Evolutionary conservation across 1,139 yeast genomes (phyloP).

Genomic region (Debaryomyces sp.): DNA sequence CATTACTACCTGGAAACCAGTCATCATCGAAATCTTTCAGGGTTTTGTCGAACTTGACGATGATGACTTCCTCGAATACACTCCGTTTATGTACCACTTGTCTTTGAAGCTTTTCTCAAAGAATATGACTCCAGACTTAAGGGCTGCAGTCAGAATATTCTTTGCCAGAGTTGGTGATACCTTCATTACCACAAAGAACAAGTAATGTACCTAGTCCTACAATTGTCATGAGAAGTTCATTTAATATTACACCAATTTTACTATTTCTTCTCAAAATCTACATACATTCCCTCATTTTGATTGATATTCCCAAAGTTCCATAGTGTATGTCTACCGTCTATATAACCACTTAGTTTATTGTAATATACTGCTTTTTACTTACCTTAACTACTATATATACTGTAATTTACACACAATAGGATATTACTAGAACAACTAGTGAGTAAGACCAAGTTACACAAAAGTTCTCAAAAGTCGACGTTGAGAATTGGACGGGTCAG

Average conservation of each 20-base stretch:
- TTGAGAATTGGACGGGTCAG: slow-evolving; percentile 20
- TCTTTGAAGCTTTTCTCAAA: slow-evolving; percentile 69
- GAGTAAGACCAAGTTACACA: slow-evolving; percentile 10
- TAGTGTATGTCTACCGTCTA: neutral
- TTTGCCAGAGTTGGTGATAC: slow-evolving; percentile 72
- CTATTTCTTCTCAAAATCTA: neutral
- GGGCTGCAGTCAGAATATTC: slow-evolving; percentile 67
- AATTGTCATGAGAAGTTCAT: neutral
- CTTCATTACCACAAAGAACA: slow-evolving; percentile 25
- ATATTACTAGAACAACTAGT: slow-evolving; percentile 1
- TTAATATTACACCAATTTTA: neutral
- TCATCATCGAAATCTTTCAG: slow-evolving; percentile 80
- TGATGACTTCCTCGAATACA: slow-evolving; percentile 65
- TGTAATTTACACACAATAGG: slow-evolving; percentile 9
- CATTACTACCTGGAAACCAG: slow-evolving; percentile 87
- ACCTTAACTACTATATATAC: slow-evolving; percentile 5
- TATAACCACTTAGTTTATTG: neutral
- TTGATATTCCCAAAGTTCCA: neutral
- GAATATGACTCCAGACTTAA: slow-evolving; percentile 68
- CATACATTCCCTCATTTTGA: neutral
- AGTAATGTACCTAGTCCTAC: neutral
- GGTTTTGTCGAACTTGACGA: slow-evolving; percentile 81
- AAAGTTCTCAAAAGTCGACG: slow-evolving; percentile 12
- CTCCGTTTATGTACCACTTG: slow-evolving; percentile 68
- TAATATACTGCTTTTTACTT: slow-evolving; percentile 4